Conservation (phyloP, 2,329 filamentous ascomycete species). For the Nannizzia gypsea region DNA sequence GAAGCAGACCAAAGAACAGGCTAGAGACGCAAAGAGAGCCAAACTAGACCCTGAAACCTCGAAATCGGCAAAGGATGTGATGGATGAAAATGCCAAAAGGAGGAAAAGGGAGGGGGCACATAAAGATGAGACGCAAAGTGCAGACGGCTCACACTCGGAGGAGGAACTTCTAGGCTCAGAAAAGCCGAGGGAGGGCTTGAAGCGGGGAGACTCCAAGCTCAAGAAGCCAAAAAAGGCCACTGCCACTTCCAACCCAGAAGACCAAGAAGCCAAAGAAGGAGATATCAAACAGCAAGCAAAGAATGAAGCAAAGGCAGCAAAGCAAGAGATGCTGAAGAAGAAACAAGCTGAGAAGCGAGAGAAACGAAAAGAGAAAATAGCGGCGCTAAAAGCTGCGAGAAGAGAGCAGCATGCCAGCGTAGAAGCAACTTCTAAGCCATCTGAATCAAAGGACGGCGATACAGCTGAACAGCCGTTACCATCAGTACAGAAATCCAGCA, state of each 20-base stretch:
- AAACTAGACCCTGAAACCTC: slow-evolving; percentile 86
- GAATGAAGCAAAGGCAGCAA: slow-evolving; percentile 10
- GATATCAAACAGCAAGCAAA: neutral
- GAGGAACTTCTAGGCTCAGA: slow-evolving; percentile 35
- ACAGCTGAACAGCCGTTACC: slow-evolving; percentile 14
- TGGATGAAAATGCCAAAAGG: slow-evolving; percentile 74
- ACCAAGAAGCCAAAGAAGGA: slow-evolving; percentile 13
- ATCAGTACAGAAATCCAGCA: neutral
- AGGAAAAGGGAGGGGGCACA: slow-evolving; percentile 62
- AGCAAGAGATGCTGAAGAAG: slow-evolving; percentile 18
- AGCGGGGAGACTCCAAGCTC: slow-evolving; percentile 30
- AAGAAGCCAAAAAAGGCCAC: slow-evolving; percentile 43
- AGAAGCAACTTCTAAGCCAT: slow-evolving; percentile 13
- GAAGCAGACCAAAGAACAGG: slow-evolving; percentile 89
- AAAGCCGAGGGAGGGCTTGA: slow-evolving; percentile 53
- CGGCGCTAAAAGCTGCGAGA: slow-evolving; percentile 1
- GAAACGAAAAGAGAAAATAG: slow-evolving; percentile 17
- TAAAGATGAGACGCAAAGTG: slow-evolving; percentile 33
- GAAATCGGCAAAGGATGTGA: slow-evolving; percentile 84
- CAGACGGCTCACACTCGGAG: slow-evolving; percentile 29
- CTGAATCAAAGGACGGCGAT: slow-evolving; percentile 16
- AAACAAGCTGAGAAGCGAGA: slow-evolving; percentile 12
- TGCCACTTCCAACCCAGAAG: neutral
- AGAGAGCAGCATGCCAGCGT: neutral
- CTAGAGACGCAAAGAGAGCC: slow-evolving; percentile 66